These are phyloP conservation scores for Lachnellula cervina DNA, from an alignment of 2,329 filamentous ascomycete genomes.

Conservation along the genomic window DNA sequence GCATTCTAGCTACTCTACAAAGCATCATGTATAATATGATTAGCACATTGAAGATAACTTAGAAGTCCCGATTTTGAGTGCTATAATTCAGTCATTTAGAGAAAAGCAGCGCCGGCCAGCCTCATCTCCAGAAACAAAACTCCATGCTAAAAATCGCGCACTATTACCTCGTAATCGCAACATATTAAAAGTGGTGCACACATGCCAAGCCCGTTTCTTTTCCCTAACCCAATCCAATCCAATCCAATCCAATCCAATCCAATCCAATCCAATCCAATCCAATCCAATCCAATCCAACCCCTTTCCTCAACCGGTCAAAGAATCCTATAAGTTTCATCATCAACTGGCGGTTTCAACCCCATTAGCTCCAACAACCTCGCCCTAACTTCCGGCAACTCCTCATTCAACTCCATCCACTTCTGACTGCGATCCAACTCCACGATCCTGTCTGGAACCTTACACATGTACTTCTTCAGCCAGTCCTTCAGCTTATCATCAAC, in stretches of 20 bases:
- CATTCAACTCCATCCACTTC: conserved; percentile 1
- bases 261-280: neutral
- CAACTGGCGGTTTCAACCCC: conserved; percentile 7
- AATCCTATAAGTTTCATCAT: conserved; percentile 13
- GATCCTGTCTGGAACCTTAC: neutral
- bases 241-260: neutral
- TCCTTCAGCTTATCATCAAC: conserved; percentile 21
- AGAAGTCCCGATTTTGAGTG: neutral
- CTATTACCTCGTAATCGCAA: too few relatives aligned
- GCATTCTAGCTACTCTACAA: too few relatives aligned
- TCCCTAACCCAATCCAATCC: neutral
- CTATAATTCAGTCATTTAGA: neutral
- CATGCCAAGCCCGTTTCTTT: neutral
- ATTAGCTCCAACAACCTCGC: conserved; percentile 12
- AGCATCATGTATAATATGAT: neutral
- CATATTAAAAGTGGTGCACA: too few relatives aligned
- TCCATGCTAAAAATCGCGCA: neutral
- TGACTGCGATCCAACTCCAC: neutral
- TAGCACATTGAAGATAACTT: neutral
- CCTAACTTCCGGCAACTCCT: conserved; percentile 10
- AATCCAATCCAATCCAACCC: neutral
- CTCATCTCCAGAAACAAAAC: neutral
- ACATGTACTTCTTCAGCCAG: conserved; percentile 20
- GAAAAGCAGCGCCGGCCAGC: neutral
- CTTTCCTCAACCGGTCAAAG: neutral